Conservation (phyloP, 768 basidiomycete species). For the Trametes cubensis region DNA sequence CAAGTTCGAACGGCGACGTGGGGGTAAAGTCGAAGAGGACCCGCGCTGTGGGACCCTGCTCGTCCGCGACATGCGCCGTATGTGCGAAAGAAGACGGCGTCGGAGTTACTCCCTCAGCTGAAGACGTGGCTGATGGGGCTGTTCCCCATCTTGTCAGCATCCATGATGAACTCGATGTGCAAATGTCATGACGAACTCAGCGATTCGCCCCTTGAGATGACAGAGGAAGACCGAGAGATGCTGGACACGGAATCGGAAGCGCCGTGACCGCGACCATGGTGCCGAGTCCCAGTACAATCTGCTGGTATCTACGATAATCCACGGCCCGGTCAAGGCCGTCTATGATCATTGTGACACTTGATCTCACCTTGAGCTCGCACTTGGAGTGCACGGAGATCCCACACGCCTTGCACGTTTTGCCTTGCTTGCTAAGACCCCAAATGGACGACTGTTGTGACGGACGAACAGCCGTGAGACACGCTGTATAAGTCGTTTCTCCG, state of each 20-base stretch:
- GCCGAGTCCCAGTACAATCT: conserved; percentile 50
- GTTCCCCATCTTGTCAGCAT: not conserved
- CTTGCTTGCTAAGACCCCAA: conserved; percentile 86
- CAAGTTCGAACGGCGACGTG: conserved; percentile 77
- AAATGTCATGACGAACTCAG: conserved; percentile 23
- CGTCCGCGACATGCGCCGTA: conserved; percentile 44
- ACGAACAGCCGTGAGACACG: not conserved
- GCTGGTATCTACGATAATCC: conserved; percentile 69
- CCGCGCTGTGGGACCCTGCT: conserved; percentile 52
- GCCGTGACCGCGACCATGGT: conserved; percentile 28
- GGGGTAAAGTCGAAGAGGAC: conserved; percentile 77
- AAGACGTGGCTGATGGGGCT: not conserved
- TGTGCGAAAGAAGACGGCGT: conserved; percentile 62
- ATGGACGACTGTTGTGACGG: conserved; percentile 61
- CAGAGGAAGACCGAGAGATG: conserved; percentile 37
- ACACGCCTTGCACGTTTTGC: conserved; percentile 81
- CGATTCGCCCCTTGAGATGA: conserved; percentile 37
- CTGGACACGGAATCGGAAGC: conserved; percentile 20
- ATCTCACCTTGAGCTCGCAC: conserved; percentile 78
- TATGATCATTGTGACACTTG: not conserved
- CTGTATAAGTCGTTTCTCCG: too few relatives aligned
- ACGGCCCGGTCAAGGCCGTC: conserved; percentile 8
- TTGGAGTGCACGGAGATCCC: conserved; percentile 80
- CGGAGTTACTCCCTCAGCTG: conserved; percentile 32
- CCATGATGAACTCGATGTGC: not conserved